phyloP scores from a whole-genome alignment of 2,329 filamentous ascomycete genomes.

The Lecanicillium sp. region DNA sequence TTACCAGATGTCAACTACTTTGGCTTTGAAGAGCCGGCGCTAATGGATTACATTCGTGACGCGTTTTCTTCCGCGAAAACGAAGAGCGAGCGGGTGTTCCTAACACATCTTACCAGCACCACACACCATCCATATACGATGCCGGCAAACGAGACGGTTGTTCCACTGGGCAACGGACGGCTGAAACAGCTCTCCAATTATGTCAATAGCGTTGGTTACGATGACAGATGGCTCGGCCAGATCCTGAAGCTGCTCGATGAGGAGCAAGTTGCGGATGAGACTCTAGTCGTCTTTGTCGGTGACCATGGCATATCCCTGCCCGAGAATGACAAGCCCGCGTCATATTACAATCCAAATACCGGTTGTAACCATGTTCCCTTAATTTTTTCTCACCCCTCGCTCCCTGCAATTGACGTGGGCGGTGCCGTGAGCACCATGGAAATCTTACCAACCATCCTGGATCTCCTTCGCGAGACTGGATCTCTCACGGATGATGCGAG shows the following conservation, averaged over 20 bases:
- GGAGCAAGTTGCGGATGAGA: conserved; percentile 23
- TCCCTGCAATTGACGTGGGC: conserved; percentile 21
- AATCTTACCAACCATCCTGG: conserved; percentile 25
- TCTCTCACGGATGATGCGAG: conserved; percentile 21
- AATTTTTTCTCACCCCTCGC: conserved; percentile 22
- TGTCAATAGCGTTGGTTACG: conserved; percentile 23
- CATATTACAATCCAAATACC: conserved; percentile 25
- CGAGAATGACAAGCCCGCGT: conserved; percentile 19
- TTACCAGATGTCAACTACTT: conserved; percentile 26
- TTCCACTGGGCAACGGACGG: conserved; percentile 16
- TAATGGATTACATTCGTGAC: conserved; percentile 24
- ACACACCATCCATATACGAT: conserved; percentile 24
- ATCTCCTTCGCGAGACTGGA: conserved; percentile 23
- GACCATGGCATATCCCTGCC: conserved; percentile 25
- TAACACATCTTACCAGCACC: conserved; percentile 27
- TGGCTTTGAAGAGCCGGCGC: conserved; percentile 20
- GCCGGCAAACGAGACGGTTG: conserved; percentile 18
- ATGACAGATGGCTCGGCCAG: conserved; percentile 23
- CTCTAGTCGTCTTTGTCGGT: conserved; percentile 22
- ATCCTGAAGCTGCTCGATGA: conserved; percentile 21
- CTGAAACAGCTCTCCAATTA: conserved; percentile 19
- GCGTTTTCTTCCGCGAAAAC: conserved; percentile 19
- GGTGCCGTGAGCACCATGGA: conserved; percentile 22
- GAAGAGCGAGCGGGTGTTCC: conserved; percentile 22
- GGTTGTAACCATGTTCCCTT: conserved; percentile 24